Conservation (phyloP, 768 basidiomycete genomes). For the Lentinula sp. region DNA sequence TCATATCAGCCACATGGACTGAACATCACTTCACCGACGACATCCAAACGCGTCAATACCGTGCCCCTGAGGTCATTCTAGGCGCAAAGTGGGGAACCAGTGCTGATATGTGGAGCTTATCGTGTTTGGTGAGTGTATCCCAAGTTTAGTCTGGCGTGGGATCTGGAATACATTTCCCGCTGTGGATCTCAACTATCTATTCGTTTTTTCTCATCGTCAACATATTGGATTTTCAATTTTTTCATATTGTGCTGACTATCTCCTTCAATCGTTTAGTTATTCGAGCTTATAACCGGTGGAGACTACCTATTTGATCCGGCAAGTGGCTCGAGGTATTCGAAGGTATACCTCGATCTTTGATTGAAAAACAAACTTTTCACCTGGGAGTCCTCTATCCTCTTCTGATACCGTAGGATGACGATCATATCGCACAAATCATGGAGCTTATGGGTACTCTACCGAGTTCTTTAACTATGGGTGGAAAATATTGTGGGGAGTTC, state of each 20-base stretch:
- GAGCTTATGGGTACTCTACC: constrained; percentile 93
- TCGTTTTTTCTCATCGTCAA: too few species aligned
- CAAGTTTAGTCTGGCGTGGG: background rate
- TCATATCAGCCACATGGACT: constrained; percentile 65
- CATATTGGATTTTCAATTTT: background rate
- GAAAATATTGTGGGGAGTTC: constrained; percentile 92
- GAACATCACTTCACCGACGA: constrained; percentile 99
- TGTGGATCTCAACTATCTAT: too few species aligned
- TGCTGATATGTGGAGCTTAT: constrained; percentile 95
- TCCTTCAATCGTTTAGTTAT: constrained; percentile 48
- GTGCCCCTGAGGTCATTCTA: constrained; percentile 95
- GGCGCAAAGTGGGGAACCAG: constrained; percentile 95
- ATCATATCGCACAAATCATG: constrained; percentile 97
- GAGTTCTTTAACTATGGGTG: constrained; percentile 73
- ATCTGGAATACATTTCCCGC: too few species aligned
- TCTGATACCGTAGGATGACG: constrained; percentile 51
- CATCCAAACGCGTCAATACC: constrained; percentile 95
- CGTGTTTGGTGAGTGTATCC: constrained; percentile 70
- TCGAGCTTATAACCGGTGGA: constrained; percentile 93
- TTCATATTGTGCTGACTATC: background rate
- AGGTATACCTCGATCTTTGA: constrained; percentile 20
- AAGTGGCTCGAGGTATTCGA: constrained; percentile 89
- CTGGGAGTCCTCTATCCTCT: background rate
- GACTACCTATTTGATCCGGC: constrained; percentile 99
- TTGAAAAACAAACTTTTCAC: background rate